phyloP scores from a whole-genome alignment of 2,329 filamentous ascomycete genomes.

The Nemania diffusa region DNA sequence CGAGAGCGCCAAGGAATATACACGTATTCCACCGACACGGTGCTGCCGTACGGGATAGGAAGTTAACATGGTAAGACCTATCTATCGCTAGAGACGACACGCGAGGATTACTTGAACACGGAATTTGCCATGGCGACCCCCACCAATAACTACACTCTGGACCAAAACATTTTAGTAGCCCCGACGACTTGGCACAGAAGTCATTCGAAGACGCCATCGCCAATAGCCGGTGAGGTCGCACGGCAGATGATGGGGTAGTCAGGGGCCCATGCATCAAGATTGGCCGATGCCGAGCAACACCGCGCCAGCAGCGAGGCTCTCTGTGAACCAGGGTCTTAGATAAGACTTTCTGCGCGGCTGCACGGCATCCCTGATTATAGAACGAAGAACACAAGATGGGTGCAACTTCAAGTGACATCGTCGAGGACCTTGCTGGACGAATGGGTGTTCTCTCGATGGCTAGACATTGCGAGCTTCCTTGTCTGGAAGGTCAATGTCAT shows the following conservation, averaged over 20 bases:
- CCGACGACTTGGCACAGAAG: conserved; percentile 32
- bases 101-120: conserved; percentile 13
- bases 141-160: conserved; percentile 20
- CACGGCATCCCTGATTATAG: conserved; percentile 16
- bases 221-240: conserved; percentile 27
- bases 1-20: conserved; percentile 23
- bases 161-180: conserved; percentile 18
- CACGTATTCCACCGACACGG: conserved; percentile 35
- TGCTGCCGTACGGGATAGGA: conserved; percentile 29
- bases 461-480: conserved; percentile 28
- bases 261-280: conserved; percentile 27
- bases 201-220: conserved; percentile 31
- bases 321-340: conserved; percentile 38
- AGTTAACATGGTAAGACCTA: conserved; percentile 27
- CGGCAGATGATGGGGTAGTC: conserved; percentile 27
- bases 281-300: conserved; percentile 22
- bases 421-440: conserved; percentile 25
- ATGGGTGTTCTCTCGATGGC: conserved; percentile 23
- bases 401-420: conserved; percentile 30
- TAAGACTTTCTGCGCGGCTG: conserved; percentile 39
- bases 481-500: conserved; percentile 28
- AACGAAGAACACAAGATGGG: conserved; percentile 23
- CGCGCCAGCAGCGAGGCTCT: conserved; percentile 33
- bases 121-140: conserved; percentile 8
- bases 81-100: conserved; percentile 21